These are phyloP conservation scores for Penicillium sp. DNA, from an alignment of 2,329 filamentous ascomycete genomes.

Conservation along the genomic window DNA sequence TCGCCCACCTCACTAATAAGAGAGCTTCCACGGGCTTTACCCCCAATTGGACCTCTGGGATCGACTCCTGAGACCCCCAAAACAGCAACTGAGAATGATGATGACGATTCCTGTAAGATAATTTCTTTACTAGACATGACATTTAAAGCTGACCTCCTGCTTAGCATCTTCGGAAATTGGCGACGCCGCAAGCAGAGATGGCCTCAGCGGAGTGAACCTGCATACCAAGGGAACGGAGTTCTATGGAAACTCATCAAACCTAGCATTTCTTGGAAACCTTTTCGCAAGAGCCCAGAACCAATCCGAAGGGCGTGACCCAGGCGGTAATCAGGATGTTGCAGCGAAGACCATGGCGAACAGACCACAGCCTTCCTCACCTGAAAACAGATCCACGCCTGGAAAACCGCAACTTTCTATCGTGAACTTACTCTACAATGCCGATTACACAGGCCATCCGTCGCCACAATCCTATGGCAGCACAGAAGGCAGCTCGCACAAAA, in stretches of 20 bases:
- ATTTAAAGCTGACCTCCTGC: neutral
- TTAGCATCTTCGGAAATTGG: constrained; percentile 12
- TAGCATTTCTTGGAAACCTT: constrained; percentile 27
- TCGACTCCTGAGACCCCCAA: neutral
- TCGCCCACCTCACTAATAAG: neutral
- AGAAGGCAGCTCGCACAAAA: neutral
- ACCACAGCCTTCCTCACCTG: neutral
- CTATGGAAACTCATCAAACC: constrained; percentile 29
- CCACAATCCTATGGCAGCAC: neutral
- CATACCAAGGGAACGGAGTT: constrained; percentile 31
- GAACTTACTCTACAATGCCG: neutral
- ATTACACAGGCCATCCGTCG: neutral
- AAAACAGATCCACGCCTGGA: neutral
- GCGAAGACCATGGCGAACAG: neutral
- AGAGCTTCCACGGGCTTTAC: neutral
- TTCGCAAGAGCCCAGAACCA: constrained; percentile 22
- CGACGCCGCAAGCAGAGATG: constrained; percentile 22
- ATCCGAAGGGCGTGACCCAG: neutral
- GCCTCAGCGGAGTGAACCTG: constrained; percentile 27
- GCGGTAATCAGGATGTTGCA: neutral
- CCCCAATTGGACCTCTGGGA: neutral
- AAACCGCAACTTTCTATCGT: neutral
- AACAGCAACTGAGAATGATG: neutral
- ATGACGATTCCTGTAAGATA: neutral
- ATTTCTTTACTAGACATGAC: neutral